phyloP scores from a whole-genome alignment of 1,284 basidiomycete genomes.

The Trametes hirsuta region DNA sequence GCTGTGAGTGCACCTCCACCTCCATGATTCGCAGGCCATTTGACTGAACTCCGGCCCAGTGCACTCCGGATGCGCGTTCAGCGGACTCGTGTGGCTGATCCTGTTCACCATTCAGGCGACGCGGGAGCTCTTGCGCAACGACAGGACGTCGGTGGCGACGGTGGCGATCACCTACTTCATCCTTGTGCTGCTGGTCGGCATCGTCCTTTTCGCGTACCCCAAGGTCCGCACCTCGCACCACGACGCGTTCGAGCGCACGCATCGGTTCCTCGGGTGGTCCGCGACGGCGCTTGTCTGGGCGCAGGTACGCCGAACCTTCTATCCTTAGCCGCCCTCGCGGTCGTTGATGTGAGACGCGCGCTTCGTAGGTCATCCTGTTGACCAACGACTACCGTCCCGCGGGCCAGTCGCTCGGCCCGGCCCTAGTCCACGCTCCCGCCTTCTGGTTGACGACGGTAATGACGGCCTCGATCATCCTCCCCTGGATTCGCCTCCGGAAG shows the following conservation, averaged over 20 bases:
- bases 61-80: slow-evolving; percentile 59
- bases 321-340: background rate
- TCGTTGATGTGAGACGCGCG: background rate
- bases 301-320: slow-evolving; percentile 41
- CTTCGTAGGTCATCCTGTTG: slow-evolving; percentile 47
- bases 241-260: slow-evolving; percentile 56
- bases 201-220: slow-evolving; percentile 55
- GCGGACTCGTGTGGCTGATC: slow-evolving; percentile 56
- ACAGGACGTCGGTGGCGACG: slow-evolving; percentile 51
- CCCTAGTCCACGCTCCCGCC: slow-evolving; percentile 48
- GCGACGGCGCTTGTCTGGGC: slow-evolving; percentile 56
- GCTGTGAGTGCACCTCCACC: slow-evolving; percentile 35
- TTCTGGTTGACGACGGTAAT: slow-evolving; percentile 60
- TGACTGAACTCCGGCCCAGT: slow-evolving; percentile 34
- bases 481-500: slow-evolving; percentile 57
- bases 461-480: slow-evolving; percentile 55
- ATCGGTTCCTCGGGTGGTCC: slow-evolving; percentile 61
- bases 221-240: slow-evolving; percentile 50
- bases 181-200: slow-evolving; percentile 49
- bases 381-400: slow-evolving; percentile 54
- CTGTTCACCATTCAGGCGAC: slow-evolving; percentile 58
- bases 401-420: slow-evolving; percentile 43
- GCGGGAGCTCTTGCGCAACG: slow-evolving; percentile 45
- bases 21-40: background rate
- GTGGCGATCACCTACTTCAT: slow-evolving; percentile 57